Evolutionary conservation across 768 basidiomycete species (phyloP).

Genomic region (Phanerodontia chrysosporium): DNA sequence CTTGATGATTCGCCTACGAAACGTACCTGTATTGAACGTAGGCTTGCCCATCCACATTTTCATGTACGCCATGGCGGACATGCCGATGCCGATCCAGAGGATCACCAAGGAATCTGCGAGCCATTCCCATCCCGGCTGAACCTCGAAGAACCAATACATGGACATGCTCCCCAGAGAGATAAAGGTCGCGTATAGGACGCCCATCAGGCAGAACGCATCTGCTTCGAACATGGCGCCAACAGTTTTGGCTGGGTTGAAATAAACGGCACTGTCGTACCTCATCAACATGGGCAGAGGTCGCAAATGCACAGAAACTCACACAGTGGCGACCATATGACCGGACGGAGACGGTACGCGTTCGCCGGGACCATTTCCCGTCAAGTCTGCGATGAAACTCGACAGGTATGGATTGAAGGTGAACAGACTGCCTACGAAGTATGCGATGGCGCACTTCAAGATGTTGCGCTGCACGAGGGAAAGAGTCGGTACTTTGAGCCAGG

Average conservation of each 20-base stretch:
- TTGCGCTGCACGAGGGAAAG: constrained; percentile 57
- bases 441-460: constrained; percentile 86
- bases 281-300: not conserved
- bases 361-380: constrained; percentile 47
- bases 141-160: constrained; percentile 77
- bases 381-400: constrained; percentile 61
- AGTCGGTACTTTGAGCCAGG: constrained; percentile 22
- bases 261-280: constrained; percentile 52
- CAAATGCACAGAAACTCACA: constrained; percentile 47
- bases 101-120: constrained; percentile 72
- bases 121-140: constrained; percentile 65
- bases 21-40: constrained; percentile 80
- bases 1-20: not conserved
- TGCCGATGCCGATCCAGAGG: constrained; percentile 78
- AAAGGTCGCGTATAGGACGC: constrained; percentile 64
- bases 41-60: constrained; percentile 90
- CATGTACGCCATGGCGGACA: constrained; percentile 82
- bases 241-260: constrained; percentile 93
- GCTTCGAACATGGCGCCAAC: constrained; percentile 92
- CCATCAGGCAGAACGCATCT: constrained; percentile 71
- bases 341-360: constrained; percentile 60
- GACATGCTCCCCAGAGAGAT: constrained; percentile 75
- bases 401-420: constrained; percentile 88
- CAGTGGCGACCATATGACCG: constrained; percentile 89
- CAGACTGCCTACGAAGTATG: constrained; percentile 85